Evolutionary conservation across 1,284 basidiomycete genomes (phyloP).

Genomic region (Golubevia pallescens): DNA sequence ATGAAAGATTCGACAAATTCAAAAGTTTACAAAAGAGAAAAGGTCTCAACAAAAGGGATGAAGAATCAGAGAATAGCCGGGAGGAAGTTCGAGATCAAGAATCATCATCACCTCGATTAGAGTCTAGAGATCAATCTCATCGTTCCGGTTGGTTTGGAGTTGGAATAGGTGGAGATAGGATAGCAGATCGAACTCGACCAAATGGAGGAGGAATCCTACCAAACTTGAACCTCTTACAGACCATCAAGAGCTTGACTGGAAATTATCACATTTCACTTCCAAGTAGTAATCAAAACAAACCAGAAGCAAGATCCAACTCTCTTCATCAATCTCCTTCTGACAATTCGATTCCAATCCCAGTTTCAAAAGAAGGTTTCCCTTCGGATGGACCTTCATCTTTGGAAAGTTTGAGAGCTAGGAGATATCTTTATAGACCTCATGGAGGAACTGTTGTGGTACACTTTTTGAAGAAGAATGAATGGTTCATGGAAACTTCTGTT

Average conservation of each 20-base stretch:
- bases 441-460: conserved; percentile 95
- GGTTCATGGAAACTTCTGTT: conserved; percentile 91
- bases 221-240: background rate
- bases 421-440: conserved; percentile 20
- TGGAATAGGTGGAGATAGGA: background rate
- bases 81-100: background rate
- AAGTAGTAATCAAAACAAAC: too few relatives aligned
- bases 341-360: background rate
- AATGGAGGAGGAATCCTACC: background rate
- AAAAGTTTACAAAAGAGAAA: background rate
- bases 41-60: background rate
- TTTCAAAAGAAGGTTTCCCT: background rate
- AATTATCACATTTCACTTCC: background rate
- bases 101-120: background rate
- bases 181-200: too few relatives aligned
- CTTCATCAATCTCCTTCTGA: background rate
- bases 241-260: background rate
- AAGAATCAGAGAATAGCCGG: background rate
- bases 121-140: background rate
- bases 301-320: too few relatives aligned
- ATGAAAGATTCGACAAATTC: background rate
- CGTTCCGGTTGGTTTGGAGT: background rate
- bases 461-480: conserved; percentile 94
- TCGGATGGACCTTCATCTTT: background rate
- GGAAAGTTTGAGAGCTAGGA: background rate